Base-by-base conservation (phyloP, 2,329 filamentous ascomycete genomes). In the Colletotrichum falcatum region DNA sequence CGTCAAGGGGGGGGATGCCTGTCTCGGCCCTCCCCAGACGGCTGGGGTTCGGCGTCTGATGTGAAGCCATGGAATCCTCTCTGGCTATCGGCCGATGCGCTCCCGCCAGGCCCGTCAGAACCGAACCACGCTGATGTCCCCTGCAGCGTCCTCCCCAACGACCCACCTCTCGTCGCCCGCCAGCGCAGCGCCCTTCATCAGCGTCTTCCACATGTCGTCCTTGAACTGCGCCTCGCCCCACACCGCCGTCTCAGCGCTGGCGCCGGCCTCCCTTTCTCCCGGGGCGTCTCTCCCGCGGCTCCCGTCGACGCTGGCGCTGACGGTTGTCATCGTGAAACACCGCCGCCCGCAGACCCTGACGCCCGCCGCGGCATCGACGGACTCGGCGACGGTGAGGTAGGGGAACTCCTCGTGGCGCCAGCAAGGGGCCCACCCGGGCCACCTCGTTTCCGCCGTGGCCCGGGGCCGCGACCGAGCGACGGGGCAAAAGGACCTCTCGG, bases 81-180 rank as follows among this genome's bases (percentile, higher is more conserved):
- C 39, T 16, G n/a, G 18, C 42, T 18, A 67, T 65, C 44, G 28
- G 58, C 51, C 58, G 58, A 62, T 30, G 26, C 46, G 35, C 35
- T 42, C 58, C 59, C 42, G 44, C 46, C 64, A 58, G 67, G 30
- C 67, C 58, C 66, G 61, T 79, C 74, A 85, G 71, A 91, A 91
- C 65, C 83, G 77, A 69, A 87, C 79, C 65, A 91, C 78, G 0
- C 87, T 86, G 55, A 91, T 76, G 70, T 84, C 82, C 39, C 86
- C 82, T 11, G 81, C 75, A 1, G 73, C 72, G 75, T 88, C 89
- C 78, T 91, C 87, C 0, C 89, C 89, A 14, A 91, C 77, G n/a
- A 91, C 63, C 84, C 88, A 91, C 65, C 87, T 79, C 77, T 91
- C 89, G 71, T 89, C 87, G 1, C 89, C 90, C 44, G 79, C 84